These are phyloP conservation scores for Diaporthe sp. DNA, from an alignment of 2,329 filamentous ascomycete species.

Conservation along the genomic window DNA sequence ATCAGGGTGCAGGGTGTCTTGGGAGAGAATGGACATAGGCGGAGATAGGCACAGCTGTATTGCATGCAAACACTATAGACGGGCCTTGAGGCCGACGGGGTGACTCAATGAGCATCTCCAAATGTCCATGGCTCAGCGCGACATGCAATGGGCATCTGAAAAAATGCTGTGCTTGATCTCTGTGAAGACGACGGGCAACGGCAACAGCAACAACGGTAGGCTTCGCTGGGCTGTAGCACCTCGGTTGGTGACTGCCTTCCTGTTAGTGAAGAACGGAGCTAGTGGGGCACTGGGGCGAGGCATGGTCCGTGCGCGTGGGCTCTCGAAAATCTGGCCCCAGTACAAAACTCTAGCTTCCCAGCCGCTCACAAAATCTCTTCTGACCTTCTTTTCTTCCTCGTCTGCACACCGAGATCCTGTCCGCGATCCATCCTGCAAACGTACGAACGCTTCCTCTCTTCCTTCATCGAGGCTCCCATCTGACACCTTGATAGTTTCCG, in stretches of 20 bases:
- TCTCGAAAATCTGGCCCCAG: conserved; percentile 37
- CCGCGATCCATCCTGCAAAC: conserved; percentile 44
- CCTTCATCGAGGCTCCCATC: conserved; percentile 35
- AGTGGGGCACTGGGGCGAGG: neutral
- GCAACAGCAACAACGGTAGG: neutral
- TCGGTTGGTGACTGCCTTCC: neutral
- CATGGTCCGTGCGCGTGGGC: conserved; percentile 35
- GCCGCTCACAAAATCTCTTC: conserved; percentile 40
- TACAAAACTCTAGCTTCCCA: conserved; percentile 39
- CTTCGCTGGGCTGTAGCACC: neutral
- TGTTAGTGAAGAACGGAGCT: conserved; percentile 33
- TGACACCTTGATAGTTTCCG: conserved; percentile 40
- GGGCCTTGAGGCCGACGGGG: neutral
- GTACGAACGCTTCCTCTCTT: conserved; percentile 24
- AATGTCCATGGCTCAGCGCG: neutral
- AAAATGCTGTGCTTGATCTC: neutral
- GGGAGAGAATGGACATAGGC: neutral
- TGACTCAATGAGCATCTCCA: neutral
- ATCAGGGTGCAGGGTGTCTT: neutral
- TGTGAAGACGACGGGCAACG: neutral
- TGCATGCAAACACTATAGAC: neutral
- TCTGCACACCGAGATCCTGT: conserved; percentile 42
- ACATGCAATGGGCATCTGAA: neutral
- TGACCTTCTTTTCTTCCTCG: conserved; percentile 40
- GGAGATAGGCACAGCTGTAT: neutral